phyloP scores from a whole-genome alignment of 768 basidiomycete species.

The Phaeotremella fagi region DNA sequence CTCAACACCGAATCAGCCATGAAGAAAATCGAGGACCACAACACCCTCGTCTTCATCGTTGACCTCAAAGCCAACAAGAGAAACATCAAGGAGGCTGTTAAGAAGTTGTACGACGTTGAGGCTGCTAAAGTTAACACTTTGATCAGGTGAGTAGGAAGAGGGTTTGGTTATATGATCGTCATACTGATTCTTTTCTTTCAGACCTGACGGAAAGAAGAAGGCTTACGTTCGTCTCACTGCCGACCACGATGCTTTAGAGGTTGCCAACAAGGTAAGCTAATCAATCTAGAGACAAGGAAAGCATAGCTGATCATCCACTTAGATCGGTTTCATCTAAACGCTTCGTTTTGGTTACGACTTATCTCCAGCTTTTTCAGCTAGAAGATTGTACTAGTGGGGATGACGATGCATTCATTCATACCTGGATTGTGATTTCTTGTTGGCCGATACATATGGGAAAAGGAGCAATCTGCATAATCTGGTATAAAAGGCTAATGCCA shows the following conservation, averaged over 20 bases:
- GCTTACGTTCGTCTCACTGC: constrained; percentile 91
- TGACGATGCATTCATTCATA: not conserved
- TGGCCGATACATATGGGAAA: no score
- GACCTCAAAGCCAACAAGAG: constrained; percentile 95
- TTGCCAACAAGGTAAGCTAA: constrained; percentile 82
- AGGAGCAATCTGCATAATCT: no score
- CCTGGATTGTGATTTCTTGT: no score
- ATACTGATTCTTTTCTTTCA: constrained; percentile 40
- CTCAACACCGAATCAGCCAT: constrained; percentile 92
- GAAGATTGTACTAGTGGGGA: not conserved
- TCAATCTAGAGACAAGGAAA: not conserved
- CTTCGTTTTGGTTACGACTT: constrained; percentile 1
- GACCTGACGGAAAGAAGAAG: constrained; percentile 99
- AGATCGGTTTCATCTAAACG: constrained; percentile 91
- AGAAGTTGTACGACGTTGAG: constrained; percentile 97
- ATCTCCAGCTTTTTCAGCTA: not conserved
- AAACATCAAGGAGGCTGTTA: constrained; percentile 98
- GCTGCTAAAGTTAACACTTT: constrained; percentile 96
- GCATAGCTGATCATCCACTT: constrained; percentile 5
- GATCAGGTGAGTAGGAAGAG: constrained; percentile 64
- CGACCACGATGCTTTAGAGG: constrained; percentile 95
- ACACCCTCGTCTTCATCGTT: constrained; percentile 97
- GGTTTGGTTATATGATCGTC: not conserved
- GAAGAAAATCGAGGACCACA: constrained; percentile 99
- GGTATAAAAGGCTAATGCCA: no score